phyloP scores from a whole-genome alignment of 202 grass and related monocot genomes.

The Schoenoplectus triqueter region DNA sequence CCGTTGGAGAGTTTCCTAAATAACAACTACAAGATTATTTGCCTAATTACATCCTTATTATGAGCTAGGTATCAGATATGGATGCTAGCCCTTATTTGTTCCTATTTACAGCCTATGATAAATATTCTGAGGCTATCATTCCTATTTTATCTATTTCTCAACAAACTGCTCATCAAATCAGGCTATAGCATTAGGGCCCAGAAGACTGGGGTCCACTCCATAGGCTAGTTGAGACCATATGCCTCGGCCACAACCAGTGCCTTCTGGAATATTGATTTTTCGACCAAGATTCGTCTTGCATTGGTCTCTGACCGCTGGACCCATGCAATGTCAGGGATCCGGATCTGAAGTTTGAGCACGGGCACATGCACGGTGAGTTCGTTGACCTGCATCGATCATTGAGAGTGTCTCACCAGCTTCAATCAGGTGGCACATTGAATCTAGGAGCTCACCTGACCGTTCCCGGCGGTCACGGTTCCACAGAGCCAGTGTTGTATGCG shows the following conservation, averaged over 20 bases:
- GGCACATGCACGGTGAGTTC: constrained; percentile 81
- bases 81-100: too few relatives aligned
- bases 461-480: constrained; percentile 72
- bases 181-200: constrained; percentile 94
- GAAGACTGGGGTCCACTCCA: constrained; percentile 88
- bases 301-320: constrained; percentile 82
- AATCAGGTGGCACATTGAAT: constrained; percentile 84
- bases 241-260: constrained; percentile 92
- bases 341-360: constrained; percentile 83
- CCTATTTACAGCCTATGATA: too few relatives aligned
- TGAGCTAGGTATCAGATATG: too few relatives aligned
- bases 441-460: constrained; percentile 69
- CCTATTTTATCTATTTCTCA: too few relatives aligned
- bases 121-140: too few relatives aligned
- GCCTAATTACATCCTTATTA: too few relatives aligned
- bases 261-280: constrained; percentile 93
- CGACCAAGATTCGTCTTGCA: constrained; percentile 66
- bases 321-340: constrained; percentile 90
- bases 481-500: constrained; percentile 80
- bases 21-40: too few relatives aligned
- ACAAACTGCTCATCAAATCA: constrained; percentile 76
- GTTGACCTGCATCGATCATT: constrained; percentile 83
- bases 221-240: constrained; percentile 83
- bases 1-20: too few relatives aligned
- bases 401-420: constrained; percentile 83